Evolutionary conservation across 2,329 filamentous ascomycete species (phyloP).

Genomic region (Fusarium ramigenum): DNA sequence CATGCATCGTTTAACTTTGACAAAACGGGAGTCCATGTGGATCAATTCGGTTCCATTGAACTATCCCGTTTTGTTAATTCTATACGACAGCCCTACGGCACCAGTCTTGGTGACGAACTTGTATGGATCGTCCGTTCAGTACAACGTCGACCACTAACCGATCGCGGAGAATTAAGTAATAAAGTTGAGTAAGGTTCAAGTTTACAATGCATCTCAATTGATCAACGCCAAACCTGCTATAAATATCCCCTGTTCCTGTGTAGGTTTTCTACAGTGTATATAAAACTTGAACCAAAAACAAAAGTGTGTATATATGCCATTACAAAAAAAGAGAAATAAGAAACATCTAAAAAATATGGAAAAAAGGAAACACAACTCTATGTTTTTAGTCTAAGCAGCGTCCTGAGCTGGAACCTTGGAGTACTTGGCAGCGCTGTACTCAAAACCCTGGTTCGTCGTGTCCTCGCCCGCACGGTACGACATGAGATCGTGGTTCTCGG

Average conservation of each 20-base stretch:
- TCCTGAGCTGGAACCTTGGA: conserved; percentile 19
- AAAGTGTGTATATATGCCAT: conserved; percentile 22
- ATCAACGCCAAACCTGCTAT: conserved; percentile 31
- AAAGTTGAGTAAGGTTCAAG: not conserved
- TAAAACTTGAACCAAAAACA: conserved; percentile 5
- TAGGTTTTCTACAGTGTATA: conserved; percentile 17
- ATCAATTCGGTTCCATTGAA: not conserved
- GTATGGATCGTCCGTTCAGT: not conserved
- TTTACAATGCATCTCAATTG: conserved; percentile 18
- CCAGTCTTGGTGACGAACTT: not conserved
- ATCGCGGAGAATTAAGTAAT: not conserved
- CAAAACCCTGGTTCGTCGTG: conserved; percentile 39
- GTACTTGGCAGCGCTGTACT: conserved; percentile 38
- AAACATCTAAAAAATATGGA: not conserved
- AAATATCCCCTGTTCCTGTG: conserved; percentile 15
- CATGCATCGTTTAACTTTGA: not conserved
- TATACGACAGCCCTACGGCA: conserved; percentile 3
- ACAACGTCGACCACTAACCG: not conserved
- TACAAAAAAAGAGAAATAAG: conserved; percentile 17
- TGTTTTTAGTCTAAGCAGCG: conserved; percentile 7
- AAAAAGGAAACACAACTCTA: not conserved
- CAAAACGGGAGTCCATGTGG: not conserved
- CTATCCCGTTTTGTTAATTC: conserved; percentile 9
- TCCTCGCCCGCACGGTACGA: conserved; percentile 52
- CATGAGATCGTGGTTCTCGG: conserved; percentile 62